Percentiles rank a stretch among this genome's conserved stretches.
Conservation (phyloP, 352 stramenopile genomes). For the Plasmopara muralis region DNA sequence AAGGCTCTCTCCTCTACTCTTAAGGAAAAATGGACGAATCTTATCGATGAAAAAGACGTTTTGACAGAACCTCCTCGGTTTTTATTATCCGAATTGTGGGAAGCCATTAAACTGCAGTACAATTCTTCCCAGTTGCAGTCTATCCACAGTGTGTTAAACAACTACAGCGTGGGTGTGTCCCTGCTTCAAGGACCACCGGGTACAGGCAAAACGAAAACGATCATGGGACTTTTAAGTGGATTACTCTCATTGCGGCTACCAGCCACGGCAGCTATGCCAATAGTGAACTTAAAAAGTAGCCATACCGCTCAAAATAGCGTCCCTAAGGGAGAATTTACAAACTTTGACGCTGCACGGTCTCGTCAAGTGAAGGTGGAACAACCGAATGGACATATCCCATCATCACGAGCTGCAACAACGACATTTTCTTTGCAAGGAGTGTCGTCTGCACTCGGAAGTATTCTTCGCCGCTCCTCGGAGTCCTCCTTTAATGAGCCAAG, state of each 20-base stretch:
- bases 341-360: conserved; percentile 42
- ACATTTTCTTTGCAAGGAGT: conserved; percentile 56
- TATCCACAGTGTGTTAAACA: conserved; percentile 83
- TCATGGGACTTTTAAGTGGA: conserved; percentile 77
- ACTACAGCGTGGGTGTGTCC: conserved; percentile 80
- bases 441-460: conserved; percentile 41
- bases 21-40: conserved; percentile 74
- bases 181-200: conserved; percentile 93
- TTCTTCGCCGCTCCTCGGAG: conserved; percentile 46
- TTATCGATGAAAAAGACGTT: conserved; percentile 63
- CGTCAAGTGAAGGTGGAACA: conserved; percentile 15
- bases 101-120: conserved; percentile 69
- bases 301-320: conserved; percentile 11
- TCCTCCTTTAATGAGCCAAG: conserved; percentile 21
- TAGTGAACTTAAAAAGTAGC: conserved; percentile 15
- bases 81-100: conserved; percentile 55
- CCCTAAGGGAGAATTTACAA: conserved; percentile 30
- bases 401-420: conserved; percentile 5
- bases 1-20: conserved; percentile 37
- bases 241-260: conserved; percentile 61
- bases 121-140: conserved; percentile 84
- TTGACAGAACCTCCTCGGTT: conserved; percentile 55
- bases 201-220: conserved; percentile 93
- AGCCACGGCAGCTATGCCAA: conserved; percentile 35
- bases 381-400: conserved; percentile 4